Evolutionary conservation across 2,329 filamentous ascomycete genomes (phyloP).

Genomic region (Aspergillus novoparasiticus): DNA sequence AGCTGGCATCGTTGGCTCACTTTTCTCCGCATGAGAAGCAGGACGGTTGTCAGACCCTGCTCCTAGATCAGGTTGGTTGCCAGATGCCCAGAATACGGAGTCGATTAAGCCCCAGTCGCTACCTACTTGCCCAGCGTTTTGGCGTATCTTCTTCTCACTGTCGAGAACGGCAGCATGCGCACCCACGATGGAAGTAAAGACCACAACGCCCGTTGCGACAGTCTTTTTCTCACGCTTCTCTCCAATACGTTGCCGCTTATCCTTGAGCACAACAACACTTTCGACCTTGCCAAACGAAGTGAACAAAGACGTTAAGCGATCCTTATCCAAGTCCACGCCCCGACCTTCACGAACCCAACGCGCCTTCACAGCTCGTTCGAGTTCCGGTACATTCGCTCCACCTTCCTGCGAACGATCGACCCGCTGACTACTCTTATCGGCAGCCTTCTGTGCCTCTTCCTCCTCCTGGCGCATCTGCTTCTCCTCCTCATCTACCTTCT

Average conservation of each 20-base stretch:
- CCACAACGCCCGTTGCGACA: slow-evolving; percentile 56
- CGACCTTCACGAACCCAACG: slow-evolving; percentile 56
- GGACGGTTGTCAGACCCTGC: slow-evolving; percentile 12
- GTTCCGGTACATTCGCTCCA: slow-evolving; percentile 50
- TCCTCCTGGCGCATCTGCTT: slow-evolving; percentile 41
- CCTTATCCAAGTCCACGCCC: slow-evolving; percentile 50
- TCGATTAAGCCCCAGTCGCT: slow-evolving; percentile 54
- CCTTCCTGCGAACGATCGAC: slow-evolving; percentile 41
- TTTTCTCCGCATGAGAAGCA: slow-evolving; percentile 16
- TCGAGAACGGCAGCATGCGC: slow-evolving; percentile 60
- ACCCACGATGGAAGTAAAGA: slow-evolving; percentile 60
- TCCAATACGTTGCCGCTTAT: slow-evolving; percentile 56
- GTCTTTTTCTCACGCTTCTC: slow-evolving; percentile 55
- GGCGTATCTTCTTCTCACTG: slow-evolving; percentile 40
- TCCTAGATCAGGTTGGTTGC: slow-evolving; percentile 54
- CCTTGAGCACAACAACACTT: slow-evolving; percentile 56
- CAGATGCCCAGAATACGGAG: slow-evolving; percentile 57
- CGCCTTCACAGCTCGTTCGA: slow-evolving; percentile 61
- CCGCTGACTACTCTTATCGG: slow-evolving; percentile 33
- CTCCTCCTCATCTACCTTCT: slow-evolving; percentile 46
- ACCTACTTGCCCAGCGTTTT: slow-evolving; percentile 30
- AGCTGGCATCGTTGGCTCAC: slow-evolving; percentile 15
- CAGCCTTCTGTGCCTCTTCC: slow-evolving; percentile 46
- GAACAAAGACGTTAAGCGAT: slow-evolving; percentile 52
- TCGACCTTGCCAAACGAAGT: slow-evolving; percentile 60